Evolutionary conservation across 768 basidiomycete genomes (phyloP).

Genomic region (Suillus decipiens): DNA sequence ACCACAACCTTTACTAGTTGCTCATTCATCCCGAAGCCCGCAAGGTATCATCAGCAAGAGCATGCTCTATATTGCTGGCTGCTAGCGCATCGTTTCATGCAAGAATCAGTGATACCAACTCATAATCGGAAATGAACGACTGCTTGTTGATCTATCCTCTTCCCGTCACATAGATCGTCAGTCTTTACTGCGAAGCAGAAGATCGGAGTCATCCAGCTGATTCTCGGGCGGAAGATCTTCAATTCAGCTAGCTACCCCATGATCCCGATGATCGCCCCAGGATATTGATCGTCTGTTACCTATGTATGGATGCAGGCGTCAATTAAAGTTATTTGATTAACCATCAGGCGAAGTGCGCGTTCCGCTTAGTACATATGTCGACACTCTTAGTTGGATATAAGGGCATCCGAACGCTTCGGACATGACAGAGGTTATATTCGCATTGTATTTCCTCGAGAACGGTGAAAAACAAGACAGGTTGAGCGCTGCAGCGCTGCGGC

Average conservation of each 20-base stretch:
- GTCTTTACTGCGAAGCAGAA: background rate
- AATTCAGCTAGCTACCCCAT: background rate
- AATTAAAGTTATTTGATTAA: background rate
- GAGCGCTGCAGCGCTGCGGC: too few species aligned
- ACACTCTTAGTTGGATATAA: background rate
- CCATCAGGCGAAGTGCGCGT: background rate
- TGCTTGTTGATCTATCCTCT: background rate
- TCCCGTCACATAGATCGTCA: background rate
- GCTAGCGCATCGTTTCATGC: background rate
- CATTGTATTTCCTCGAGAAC: too few species aligned
- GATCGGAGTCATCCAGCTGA: background rate
- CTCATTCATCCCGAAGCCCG: background rate
- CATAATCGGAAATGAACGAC: background rate
- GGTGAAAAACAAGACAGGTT: too few species aligned
- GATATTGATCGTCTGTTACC: background rate
- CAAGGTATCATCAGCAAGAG: background rate
- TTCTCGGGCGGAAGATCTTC: background rate
- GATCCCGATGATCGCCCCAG: background rate
- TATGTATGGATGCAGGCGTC: background rate
- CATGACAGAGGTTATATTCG: background rate
- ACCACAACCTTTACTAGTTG: too few species aligned
- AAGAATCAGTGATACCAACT: background rate
- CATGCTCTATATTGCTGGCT: background rate
- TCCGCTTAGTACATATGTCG: background rate
- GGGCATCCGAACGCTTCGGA: background rate